These are phyloP conservation scores for Termitomyces sp. DNA, from an alignment of 768 basidiomycete genomes.

Conservation along the genomic window DNA sequence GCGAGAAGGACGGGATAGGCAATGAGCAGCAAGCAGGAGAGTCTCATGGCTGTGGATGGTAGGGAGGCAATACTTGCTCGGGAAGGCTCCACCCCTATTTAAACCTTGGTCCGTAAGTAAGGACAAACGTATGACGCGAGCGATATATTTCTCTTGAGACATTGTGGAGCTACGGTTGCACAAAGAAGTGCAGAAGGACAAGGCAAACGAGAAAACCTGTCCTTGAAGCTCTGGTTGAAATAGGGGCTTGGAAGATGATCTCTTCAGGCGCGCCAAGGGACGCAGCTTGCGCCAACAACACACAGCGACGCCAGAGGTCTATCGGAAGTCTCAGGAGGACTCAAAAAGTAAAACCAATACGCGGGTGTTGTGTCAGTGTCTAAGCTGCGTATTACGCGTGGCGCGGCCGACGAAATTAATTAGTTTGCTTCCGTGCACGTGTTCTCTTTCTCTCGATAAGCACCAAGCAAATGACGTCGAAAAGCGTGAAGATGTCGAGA, in stretches of 20 bases:
- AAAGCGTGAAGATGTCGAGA: background rate
- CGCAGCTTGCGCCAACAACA: background rate
- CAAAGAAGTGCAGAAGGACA: background rate
- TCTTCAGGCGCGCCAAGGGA: background rate
- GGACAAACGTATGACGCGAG: slow-evolving; percentile 4
- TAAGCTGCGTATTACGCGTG: slow-evolving; percentile 1
- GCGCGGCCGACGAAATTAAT: background rate
- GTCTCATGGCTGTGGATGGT: slow-evolving; percentile 5
- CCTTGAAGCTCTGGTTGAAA: background rate
- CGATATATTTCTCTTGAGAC: slow-evolving; percentile 3
- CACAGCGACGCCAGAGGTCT: background rate
- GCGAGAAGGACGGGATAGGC: background rate
- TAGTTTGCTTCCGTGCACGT: slow-evolving; percentile 1
- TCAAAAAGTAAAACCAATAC: slow-evolving; percentile 4
- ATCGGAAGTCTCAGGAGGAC: slow-evolving; percentile 1
- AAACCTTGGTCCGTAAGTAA: slow-evolving; percentile 8
- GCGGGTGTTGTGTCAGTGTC: slow-evolving; percentile 8
- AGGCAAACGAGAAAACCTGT: background rate
- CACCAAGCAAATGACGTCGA: background rate
- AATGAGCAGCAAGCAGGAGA: slow-evolving; percentile 2
- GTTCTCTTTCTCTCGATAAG: background rate
- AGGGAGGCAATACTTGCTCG: background rate
- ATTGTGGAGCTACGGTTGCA: slow-evolving; percentile 3
- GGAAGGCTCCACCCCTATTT: slow-evolving; percentile 7
- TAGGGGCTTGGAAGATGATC: background rate